Percentiles rank a stretch among this genome's conserved stretches.
phyloP scores from a whole-genome alignment of 805 yeast species.

The Zygosaccharomyces rouxii region DNA sequence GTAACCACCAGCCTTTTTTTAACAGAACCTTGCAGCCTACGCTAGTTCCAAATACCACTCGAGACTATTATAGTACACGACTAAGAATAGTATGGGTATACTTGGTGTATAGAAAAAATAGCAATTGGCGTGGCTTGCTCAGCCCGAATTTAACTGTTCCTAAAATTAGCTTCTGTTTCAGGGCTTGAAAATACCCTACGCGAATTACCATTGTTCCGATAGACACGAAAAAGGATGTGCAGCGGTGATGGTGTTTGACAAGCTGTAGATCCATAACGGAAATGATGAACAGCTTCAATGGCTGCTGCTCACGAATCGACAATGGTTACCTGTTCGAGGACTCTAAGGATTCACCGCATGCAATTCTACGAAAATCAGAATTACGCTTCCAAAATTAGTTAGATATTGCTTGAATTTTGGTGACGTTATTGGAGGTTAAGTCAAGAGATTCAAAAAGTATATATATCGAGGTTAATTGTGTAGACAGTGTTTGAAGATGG shows the following conservation, averaged over 20 bases:
- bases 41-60: not conserved
- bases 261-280: not conserved
- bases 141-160: not conserved
- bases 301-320: not conserved
- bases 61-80: not conserved
- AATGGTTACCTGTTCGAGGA: constrained; percentile 1
- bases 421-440: not conserved
- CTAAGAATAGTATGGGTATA: not conserved
- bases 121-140: constrained; percentile 5
- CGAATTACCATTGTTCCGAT: not conserved
- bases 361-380: constrained; percentile 3
- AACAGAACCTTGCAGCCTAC: not conserved
- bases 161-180: not conserved
- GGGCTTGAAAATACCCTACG: not conserved
- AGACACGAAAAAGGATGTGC: not conserved
- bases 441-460: not conserved
- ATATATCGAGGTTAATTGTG: not conserved
- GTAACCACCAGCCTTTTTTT: not conserved
- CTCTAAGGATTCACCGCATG: not conserved
- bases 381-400: constrained; percentile 5
- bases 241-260: not conserved
- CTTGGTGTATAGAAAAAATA: not conserved
- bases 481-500: too few relatives aligned
- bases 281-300: not conserved
- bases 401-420: not conserved